Percentiles rank a stretch among this genome's conserved stretches.
phyloP scores from a whole-genome alignment of 2,329 filamentous ascomycete species.

The Boeremia lycopersici region DNA sequence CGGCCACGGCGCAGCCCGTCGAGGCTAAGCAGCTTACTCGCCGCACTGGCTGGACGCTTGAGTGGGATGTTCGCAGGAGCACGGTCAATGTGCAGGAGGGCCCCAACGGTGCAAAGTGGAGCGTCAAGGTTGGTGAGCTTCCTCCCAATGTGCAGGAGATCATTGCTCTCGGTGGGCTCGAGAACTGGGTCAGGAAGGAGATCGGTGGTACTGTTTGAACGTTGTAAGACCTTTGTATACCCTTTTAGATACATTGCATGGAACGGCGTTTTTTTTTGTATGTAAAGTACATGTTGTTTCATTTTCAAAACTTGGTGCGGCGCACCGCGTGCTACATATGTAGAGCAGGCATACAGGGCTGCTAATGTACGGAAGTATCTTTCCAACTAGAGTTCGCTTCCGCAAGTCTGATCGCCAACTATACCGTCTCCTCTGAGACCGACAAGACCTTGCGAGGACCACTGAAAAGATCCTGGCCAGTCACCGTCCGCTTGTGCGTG shows the following conservation, averaged over 20 bases:
- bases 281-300: constrained; percentile 6
- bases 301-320: neutral
- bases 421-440: constrained; percentile 4
- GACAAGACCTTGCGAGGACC: constrained; percentile 10
- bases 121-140: constrained; percentile 79
- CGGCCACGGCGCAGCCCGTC: constrained; percentile 43
- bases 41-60: constrained; percentile 81
- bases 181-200: constrained; percentile 80
- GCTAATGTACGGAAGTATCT: neutral
- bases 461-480: neutral
- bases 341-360: neutral
- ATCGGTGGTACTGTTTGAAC: constrained; percentile 53
- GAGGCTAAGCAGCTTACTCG: constrained; percentile 66
- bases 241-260: constrained; percentile 23
- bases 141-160: constrained; percentile 80
- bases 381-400: neutral
- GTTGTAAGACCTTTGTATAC: constrained; percentile 25
- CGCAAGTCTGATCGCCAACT: neutral
- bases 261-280: constrained; percentile 17
- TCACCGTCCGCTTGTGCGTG: constrained; percentile 10
- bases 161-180: constrained; percentile 68
- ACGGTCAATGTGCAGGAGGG: constrained; percentile 75
- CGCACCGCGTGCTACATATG: neutral
- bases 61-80: constrained; percentile 79
- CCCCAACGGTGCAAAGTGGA: constrained; percentile 70